Percentiles rank a stretch among this genome's conserved stretches.
Conservation (phyloP, 2,329 filamentous ascomycete genomes). For the Paradendryphiella salina region DNA sequence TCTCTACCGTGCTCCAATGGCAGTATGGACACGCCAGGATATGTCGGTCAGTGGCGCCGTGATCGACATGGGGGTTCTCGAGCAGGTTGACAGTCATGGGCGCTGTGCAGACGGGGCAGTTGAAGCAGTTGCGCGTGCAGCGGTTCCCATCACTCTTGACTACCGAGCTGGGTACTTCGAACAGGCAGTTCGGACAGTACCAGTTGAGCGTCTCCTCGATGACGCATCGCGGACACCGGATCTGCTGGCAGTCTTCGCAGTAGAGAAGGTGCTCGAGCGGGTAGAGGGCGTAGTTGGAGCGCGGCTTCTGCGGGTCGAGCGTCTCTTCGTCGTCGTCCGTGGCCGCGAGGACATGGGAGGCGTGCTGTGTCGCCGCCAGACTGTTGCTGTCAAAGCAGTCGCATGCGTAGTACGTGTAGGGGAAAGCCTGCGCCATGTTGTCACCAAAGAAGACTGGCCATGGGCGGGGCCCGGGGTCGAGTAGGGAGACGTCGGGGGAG, state of each 20-base stretch:
- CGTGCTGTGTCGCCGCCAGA: constrained; percentile 32
- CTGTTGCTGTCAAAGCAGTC: constrained; percentile 60
- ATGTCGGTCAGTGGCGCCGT: constrained; percentile 61
- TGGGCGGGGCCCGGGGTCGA: too few relatives aligned
- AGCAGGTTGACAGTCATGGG: constrained; percentile 75
- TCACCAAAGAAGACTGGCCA: too few relatives aligned
- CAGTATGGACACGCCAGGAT: constrained; percentile 88
- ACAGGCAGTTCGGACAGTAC: constrained; percentile 93
- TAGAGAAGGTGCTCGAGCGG: constrained; percentile 92
- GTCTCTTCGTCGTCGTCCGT: constrained; percentile 73
- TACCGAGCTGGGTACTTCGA: constrained; percentile 92
- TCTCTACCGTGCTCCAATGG: constrained; percentile 87
- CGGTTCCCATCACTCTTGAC: constrained; percentile 93
- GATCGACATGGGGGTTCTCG: constrained; percentile 52
- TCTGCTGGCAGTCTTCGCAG: constrained; percentile 96
- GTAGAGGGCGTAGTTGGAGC: constrained; percentile 89
- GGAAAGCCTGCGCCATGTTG: constrained; percentile 60
- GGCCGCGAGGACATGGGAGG: constrained; percentile 40
- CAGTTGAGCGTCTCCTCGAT: constrained; percentile 92
- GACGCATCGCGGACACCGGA: constrained; percentile 89
- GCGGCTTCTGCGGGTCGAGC: constrained; percentile 82
- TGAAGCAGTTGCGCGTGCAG: constrained; percentile 92
- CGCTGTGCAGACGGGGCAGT: constrained; percentile 86
- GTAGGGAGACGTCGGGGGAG: constrained; percentile 12
- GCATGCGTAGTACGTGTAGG: constrained; percentile 67